Evolutionary conservation across 768 basidiomycete species (phyloP).

Genomic region (Russula vinacea): DNA sequence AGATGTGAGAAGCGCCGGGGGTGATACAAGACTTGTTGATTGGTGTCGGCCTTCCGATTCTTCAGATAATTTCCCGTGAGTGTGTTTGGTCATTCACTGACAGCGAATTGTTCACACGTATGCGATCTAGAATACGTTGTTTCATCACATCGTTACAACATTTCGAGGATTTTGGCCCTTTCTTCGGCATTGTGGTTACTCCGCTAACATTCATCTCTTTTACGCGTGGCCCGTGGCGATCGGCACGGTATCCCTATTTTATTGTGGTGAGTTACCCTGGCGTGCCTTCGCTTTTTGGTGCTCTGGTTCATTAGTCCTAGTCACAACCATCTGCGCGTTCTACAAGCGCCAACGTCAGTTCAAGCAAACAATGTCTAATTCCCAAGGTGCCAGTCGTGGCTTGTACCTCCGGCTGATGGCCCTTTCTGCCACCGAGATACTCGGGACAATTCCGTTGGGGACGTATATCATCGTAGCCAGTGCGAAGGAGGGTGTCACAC

Average conservation of each 20-base stretch:
- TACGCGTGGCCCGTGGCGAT: conserved; percentile 31
- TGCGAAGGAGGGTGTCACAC: background rate
- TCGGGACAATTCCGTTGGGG: background rate
- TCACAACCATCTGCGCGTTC: conserved; percentile 33
- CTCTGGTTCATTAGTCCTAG: conserved; percentile 24
- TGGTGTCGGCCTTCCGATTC: too few species aligned
- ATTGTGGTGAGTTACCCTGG: conserved; percentile 36
- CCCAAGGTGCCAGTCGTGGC: conserved; percentile 38
- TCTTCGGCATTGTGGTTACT: conserved; percentile 38
- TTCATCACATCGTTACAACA: background rate
- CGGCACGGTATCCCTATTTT: conserved; percentile 37
- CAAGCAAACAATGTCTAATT: conserved; percentile 27
- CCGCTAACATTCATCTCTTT: conserved; percentile 35
- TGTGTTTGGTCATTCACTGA: too few species aligned
- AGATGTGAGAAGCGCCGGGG: too few species aligned
- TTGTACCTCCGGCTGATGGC: background rate
- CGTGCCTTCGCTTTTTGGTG: background rate
- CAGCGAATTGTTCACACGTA: background rate
- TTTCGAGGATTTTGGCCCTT: conserved; percentile 47
- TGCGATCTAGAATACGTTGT: background rate
- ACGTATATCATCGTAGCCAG: background rate
- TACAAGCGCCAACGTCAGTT: conserved; percentile 33
- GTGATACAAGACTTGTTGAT: too few species aligned
- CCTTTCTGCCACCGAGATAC: background rate
- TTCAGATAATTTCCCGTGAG: too few species aligned